Base-by-base conservation (phyloP, 140 eudicot genomes). In the Stevia rebaudiana region DNA sequence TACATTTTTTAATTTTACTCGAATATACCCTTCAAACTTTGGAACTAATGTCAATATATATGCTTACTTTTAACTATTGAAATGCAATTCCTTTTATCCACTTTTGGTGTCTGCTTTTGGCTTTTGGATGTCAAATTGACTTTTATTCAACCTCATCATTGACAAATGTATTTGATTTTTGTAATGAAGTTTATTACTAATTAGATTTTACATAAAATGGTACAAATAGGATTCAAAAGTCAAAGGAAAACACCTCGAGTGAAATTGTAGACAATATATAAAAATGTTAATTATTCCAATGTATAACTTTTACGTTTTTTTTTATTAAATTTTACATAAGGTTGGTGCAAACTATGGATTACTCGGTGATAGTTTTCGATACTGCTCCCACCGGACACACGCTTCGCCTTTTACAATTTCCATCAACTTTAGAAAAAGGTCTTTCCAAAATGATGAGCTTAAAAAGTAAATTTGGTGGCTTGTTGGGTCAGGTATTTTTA, bases 371-470 rank as follows among this genome's bases (percentile, higher is more conserved):
- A 72, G 98, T 92, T 55, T 92, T 92, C 69, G 98, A 92, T 74
- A 92, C 98, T 47, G 98, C 98, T 77, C 98, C 98, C 28, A 88
- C 96, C 11, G 98, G 96, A 5, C 98, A 92, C 77, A 92, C 98
- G 3, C 96, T 92, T 36, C 96, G 98, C 53, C 74, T 92, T 11
- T 75, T 92, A 67, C 98, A 92, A 52, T 92, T 88, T 70, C 98
- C 98, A 40, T 77, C 98, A 49, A 92, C 98, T 11, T 78, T 92
- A 71, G 98, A 92, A 70, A 92, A 88, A 71, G 98, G 98, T 50
- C 95, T 92, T 70, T 66, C 80, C 30, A 83, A 83, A 78, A 57
- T 92, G 86, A 92, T 92, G 98, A 69, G 82, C 65, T 74, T 92
- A 73, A 92, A 88, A 77, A 92, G 79, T 76, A 88, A 80, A 78